These are phyloP conservation scores for Cladophialophora bantiana DNA, from an alignment of 2,329 filamentous ascomycete species.

Conservation along the genomic window DNA sequence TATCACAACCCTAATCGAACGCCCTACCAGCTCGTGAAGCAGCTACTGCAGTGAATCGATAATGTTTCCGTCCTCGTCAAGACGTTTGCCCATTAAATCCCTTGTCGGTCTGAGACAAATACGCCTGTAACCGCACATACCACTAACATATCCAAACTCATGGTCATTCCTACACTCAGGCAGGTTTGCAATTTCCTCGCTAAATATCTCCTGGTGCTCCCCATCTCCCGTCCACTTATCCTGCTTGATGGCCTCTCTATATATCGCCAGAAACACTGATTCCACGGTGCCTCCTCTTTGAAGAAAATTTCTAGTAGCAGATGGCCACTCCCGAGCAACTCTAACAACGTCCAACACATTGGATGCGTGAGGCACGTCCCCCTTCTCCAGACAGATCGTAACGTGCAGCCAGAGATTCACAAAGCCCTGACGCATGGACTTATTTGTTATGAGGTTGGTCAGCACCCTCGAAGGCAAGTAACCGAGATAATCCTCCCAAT, in stretches of 20 bases:
- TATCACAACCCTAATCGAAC: too few relatives aligned
- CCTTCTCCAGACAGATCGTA: constrained; percentile 39
- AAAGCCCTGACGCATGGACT: constrained; percentile 47
- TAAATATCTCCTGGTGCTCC: constrained; percentile 33
- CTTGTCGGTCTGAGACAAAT: constrained; percentile 16
- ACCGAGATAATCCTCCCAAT: constrained; percentile 33
- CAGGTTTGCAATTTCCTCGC: constrained; percentile 38
- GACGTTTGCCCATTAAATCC: constrained; percentile 19
- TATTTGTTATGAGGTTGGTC: constrained; percentile 46
- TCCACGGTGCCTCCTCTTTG: constrained; percentile 44
- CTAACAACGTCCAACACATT: constrained; percentile 40
- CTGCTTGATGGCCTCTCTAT: constrained; percentile 34
- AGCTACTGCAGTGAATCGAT: constrained; percentile 26
- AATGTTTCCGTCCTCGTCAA: constrained; percentile 25
- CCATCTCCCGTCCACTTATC: constrained; percentile 45
- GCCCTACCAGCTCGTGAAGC: constrained; percentile 13
- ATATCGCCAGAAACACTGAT: constrained; percentile 40
- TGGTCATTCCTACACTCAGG: constrained; percentile 48
- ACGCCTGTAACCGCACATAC: constrained; percentile 36
- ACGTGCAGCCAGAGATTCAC: constrained; percentile 45
- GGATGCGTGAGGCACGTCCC: constrained; percentile 38
- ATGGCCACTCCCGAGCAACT: constrained; percentile 42
- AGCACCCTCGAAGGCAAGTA: constrained; percentile 40
- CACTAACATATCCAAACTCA: constrained; percentile 47
- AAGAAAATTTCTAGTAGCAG: constrained; percentile 44